Evolutionary conservation across 352 stramenopile genomes (phyloP), one percentile per base, ranked within the genome.

Genomic region (Blastocystis sp.): DNA sequence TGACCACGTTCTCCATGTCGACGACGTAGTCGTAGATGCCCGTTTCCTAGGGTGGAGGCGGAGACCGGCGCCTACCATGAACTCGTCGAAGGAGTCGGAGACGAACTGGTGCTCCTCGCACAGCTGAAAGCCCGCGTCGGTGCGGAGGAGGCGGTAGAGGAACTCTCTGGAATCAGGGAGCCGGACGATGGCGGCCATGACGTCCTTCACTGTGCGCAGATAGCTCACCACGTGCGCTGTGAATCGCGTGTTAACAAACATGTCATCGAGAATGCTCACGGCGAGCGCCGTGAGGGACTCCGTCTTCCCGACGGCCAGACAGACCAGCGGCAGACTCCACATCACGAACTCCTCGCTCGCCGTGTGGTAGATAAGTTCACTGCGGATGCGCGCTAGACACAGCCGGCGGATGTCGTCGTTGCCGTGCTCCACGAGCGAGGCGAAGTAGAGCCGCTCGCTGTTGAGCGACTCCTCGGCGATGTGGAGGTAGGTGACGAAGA

Each of bases 301-400:
- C 38, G 10, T 45, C 1, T 23, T 7, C 34, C 71, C 71, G 23
- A 81, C 66, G 60, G 48, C 64, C 48, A 65, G 23, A 5, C 64
- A 45, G 2, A 81, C 45, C 10, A 81, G 71, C 28, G 71, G 71
- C 11, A 81, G 71, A 41, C 41, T 34, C 71, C 71, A 81, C 48
- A 81, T 81, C 14, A 81, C 48, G 43, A 67, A 81, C 71, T 81
- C 71, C n/a, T 81, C 71, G n/a, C 66, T 66, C 5, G 64, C 23
- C 52, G 56, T 60, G 34, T 81, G 41, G 10, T 81, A 45, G 11
- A 4, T 43, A 3, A 81, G 34, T 10, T 45, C 21, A 0, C 40
- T 14, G 17, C 23, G 71, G 28, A 81, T 81, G 21, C 59, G 48
- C n/a, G 45, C 66, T 53, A 81, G 23, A 64, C 71, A 81, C n/a